Conservation (phyloP, 768 basidiomycete species). For the Russula compacta region DNA sequence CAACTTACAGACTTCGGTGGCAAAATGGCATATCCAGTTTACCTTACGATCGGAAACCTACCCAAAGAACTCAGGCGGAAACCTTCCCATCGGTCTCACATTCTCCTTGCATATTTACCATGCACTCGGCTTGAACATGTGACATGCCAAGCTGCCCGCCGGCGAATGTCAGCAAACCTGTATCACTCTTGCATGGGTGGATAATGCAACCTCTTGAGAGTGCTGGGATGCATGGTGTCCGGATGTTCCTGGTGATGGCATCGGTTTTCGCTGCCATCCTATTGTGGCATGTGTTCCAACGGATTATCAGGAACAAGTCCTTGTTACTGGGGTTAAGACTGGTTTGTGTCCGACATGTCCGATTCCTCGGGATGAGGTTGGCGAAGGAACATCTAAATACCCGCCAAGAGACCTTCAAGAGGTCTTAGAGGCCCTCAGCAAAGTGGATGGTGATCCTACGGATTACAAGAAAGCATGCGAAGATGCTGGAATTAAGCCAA, state of each 20-base stretch:
- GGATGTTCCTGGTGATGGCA: too few relatives aligned
- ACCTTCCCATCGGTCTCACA: not conserved
- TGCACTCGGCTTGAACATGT: conserved; percentile 17
- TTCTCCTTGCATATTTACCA: not conserved
- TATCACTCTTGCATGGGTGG: conserved; percentile 16
- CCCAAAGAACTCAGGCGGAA: conserved; percentile 9
- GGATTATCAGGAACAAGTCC: not conserved
- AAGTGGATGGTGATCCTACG: not conserved
- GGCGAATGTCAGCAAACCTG: conserved; percentile 1
- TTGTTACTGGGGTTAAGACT: too few relatives aligned
- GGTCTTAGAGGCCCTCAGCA: too few relatives aligned
- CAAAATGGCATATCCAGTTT: conserved; percentile 18
- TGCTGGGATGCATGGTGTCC: too few relatives aligned
- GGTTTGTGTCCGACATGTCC: too few relatives aligned
- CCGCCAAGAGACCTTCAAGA: too few relatives aligned
- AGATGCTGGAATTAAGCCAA: not conserved
- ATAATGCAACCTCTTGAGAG: not conserved
- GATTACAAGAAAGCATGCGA: not conserved
- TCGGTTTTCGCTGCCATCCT: not conserved
- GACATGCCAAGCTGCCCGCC: not conserved
- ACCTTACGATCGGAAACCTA: conserved; percentile 16
- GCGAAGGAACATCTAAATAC: too few relatives aligned
- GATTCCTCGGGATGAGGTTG: too few relatives aligned
- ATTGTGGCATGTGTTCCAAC: not conserved
- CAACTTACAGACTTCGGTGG: not conserved